Evolutionary conservation across 305 asterid species (phyloP).

Genomic region (Fraxinus floribunda): DNA sequence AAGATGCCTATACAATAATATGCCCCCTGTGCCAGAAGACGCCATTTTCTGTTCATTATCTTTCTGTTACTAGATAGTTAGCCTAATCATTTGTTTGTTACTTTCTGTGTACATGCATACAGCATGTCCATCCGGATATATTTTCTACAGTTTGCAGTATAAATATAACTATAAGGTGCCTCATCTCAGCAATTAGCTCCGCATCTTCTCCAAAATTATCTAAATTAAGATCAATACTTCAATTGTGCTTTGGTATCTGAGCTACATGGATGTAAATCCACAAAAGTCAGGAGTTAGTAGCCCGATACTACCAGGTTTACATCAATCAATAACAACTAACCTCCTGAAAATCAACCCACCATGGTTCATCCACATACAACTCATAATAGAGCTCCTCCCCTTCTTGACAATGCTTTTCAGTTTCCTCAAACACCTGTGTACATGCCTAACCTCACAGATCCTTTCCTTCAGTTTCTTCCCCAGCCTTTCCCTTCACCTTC

Average conservation of each 20-base stretch:
- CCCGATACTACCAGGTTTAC: background rate
- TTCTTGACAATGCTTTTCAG: background rate
- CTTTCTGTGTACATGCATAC: background rate
- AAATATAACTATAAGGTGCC: background rate
- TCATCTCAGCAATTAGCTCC: background rate
- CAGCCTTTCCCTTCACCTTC: too few relatives aligned
- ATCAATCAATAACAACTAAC: background rate
- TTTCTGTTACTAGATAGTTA: background rate
- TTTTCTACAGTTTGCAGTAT: background rate
- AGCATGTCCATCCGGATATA: background rate
- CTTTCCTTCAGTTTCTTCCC: background rate
- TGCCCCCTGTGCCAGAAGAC: background rate
- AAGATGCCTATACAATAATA: background rate
- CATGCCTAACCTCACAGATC: background rate
- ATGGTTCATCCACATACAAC: background rate
- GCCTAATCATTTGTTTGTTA: background rate
- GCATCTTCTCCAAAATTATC: background rate
- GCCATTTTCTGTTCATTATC: background rate
- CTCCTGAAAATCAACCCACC: background rate
- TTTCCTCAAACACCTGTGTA: background rate
- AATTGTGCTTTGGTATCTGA: background rate
- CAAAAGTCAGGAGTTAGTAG: background rate
- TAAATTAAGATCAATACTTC: background rate
- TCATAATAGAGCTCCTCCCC: background rate
- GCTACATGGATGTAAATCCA: background rate